Evolutionary conservation across 306 rosid species (phyloP).

Genomic region (Trichosanthes cucumerina): DNA sequence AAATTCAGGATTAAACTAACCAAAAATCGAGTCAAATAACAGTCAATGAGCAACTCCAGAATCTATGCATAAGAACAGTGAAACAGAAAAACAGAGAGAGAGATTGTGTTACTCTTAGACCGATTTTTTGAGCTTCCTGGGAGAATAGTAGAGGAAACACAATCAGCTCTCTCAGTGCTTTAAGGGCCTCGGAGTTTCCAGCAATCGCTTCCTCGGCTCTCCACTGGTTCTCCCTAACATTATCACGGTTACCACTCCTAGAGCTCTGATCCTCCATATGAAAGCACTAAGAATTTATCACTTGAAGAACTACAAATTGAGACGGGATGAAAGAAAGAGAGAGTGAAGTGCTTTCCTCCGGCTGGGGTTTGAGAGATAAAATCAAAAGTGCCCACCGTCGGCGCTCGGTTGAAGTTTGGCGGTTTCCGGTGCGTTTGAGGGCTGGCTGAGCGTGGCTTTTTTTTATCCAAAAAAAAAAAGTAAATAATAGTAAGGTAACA

Average conservation of each 20-base stretch:
- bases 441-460: no score
- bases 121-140: conserved; percentile 41
- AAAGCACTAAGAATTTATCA: not conserved
- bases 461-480: no score
- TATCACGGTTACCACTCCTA: conserved; percentile 6
- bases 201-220: conserved; percentile 69
- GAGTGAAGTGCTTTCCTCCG: no score
- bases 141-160: conserved; percentile 50
- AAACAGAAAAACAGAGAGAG: not conserved
- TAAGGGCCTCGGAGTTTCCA: conserved; percentile 61
- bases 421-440: no score
- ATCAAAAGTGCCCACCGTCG: no score
- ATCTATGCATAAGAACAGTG: not conserved
- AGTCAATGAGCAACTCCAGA: not conserved
- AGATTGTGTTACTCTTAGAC: conserved; percentile 45
- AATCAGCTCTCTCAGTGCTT: conserved; percentile 69
- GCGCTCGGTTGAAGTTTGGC: no score
- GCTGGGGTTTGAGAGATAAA: no score
- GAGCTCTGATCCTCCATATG: conserved; percentile 25
- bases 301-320: not conserved
- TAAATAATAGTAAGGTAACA: no score
- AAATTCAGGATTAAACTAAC: not conserved
- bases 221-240: conserved; percentile 18
- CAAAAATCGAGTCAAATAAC: not conserved
- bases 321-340: no score